Percentiles rank a stretch among this genome's conserved stretches.
Evolutionary conservation across 331 rosid species (phyloP).

Genomic region (Malus hybrid): DNA sequence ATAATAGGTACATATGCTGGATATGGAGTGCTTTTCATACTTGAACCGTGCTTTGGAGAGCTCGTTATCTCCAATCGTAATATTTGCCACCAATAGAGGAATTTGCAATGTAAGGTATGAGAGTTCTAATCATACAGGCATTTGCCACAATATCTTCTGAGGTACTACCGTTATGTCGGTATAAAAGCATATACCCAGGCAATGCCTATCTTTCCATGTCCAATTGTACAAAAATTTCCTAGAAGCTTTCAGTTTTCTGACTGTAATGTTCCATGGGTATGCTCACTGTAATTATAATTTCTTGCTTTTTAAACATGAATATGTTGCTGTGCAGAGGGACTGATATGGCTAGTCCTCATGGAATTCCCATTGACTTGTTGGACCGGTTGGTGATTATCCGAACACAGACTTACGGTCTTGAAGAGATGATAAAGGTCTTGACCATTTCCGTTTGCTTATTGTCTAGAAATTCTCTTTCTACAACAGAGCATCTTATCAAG

Average conservation of each 20-base stretch:
- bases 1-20: slow-evolving; percentile 94
- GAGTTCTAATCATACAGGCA: background rate
- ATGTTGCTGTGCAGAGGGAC: slow-evolving; percentile 60
- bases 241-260: background rate
- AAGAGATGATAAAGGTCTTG: slow-evolving; percentile 86
- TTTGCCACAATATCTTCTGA: background rate
- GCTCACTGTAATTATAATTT: background rate
- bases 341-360: slow-evolving; percentile 96
- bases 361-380: slow-evolving; percentile 89
- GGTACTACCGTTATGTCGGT: background rate
- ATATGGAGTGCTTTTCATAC: slow-evolving; percentile 97
- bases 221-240: background rate
- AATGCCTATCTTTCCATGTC: background rate
- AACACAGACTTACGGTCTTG: slow-evolving; percentile 76
- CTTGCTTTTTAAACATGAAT: slow-evolving; percentile 9
- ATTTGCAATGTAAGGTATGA: slow-evolving; percentile 84
- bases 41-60: slow-evolving; percentile 95
- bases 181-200: background rate
- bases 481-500: background rate
- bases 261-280: background rate
- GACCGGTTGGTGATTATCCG: slow-evolving; percentile 84
- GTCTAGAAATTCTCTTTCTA: background rate
- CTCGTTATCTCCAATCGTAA: slow-evolving; percentile 89
- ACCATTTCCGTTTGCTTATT: background rate
- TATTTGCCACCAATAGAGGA: slow-evolving; percentile 97